Conservation (phyloP, 148 eudicot species). For the Cornus suecica region DNA sequence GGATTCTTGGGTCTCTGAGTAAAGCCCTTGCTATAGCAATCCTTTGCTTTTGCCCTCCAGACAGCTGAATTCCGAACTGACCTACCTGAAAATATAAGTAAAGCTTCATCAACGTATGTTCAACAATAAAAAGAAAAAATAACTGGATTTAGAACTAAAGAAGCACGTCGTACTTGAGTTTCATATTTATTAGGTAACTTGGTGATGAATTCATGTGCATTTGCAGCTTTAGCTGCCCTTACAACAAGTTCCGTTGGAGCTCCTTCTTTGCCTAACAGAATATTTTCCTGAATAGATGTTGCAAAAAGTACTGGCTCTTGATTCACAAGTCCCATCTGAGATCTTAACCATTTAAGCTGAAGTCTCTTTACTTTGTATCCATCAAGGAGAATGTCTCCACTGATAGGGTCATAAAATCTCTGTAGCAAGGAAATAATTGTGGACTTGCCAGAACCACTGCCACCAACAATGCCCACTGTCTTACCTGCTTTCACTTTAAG, state of each 20-base stretch:
- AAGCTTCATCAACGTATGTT: not conserved
- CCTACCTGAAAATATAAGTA: slow-evolving; percentile 1
- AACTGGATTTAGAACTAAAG: not conserved
- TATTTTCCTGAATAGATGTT: slow-evolving; percentile 44
- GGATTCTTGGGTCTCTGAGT: not conserved
- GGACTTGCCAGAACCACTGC: slow-evolving; percentile 58
- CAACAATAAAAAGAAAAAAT: not conserved
- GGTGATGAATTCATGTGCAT: slow-evolving; percentile 43
- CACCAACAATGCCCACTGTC: slow-evolving; percentile 43
- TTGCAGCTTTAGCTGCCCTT: slow-evolving; percentile 39
- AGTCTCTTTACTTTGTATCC: slow-evolving; percentile 32
- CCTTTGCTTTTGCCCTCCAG: slow-evolving; percentile 1
- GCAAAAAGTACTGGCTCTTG: slow-evolving; percentile 51
- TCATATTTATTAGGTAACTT: slow-evolving; percentile 35
- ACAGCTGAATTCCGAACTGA: not conserved
- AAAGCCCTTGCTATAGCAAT: not conserved
- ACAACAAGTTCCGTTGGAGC: slow-evolving; percentile 31
- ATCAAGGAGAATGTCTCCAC: slow-evolving; percentile 40
- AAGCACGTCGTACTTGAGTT: slow-evolving; percentile 28
- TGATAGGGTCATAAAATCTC: slow-evolving; percentile 42
- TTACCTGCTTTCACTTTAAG: slow-evolving; percentile 33
- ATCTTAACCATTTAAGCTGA: slow-evolving; percentile 41
- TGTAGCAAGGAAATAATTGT: slow-evolving; percentile 45
- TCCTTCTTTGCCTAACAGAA: slow-evolving; percentile 41
- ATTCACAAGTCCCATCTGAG: slow-evolving; percentile 46